These are phyloP conservation scores for Middelhovenomyces tepae DNA, from an alignment of 805 yeast genomes.

Conservation along the genomic window DNA sequence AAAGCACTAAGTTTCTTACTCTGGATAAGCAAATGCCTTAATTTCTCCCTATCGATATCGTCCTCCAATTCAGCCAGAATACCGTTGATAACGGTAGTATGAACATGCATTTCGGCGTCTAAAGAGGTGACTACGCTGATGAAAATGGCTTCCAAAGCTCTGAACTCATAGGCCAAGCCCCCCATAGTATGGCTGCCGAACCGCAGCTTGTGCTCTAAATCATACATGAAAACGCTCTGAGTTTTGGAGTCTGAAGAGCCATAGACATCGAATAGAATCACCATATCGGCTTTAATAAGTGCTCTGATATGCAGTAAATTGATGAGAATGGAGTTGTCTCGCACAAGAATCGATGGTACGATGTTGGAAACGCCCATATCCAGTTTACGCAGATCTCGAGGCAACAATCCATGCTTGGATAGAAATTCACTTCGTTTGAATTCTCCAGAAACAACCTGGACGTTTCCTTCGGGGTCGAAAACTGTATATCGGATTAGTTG, in stretches of 20 bases:
- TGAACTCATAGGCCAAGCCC: constrained; percentile 73
- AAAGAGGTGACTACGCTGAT: constrained; percentile 71
- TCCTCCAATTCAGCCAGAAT: constrained; percentile 71
- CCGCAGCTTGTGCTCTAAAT: constrained; percentile 61
- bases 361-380: constrained; percentile 76
- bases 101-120: constrained; percentile 80
- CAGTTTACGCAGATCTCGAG: constrained; percentile 83
- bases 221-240: constrained; percentile 72
- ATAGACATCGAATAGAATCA: constrained; percentile 75
- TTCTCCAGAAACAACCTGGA: constrained; percentile 59
- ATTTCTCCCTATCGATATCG: constrained; percentile 68
- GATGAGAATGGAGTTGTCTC: constrained; percentile 68
- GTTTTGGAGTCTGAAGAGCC: constrained; percentile 51
- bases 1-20: constrained; percentile 79
- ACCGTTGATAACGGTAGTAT: constrained; percentile 63
- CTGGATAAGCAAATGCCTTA: constrained; percentile 71
- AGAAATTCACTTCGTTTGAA: constrained; percentile 68
- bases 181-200: constrained; percentile 27
- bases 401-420: constrained; percentile 66
- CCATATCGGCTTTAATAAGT: constrained; percentile 67
- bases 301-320: constrained; percentile 86
- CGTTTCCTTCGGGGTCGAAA: constrained; percentile 61
- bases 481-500: constrained; percentile 68
- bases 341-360: constrained; percentile 79
- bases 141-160: constrained; percentile 83